Conservation (phyloP, 208 protist genomes). For the Novymonas esmeraldas region DNA sequence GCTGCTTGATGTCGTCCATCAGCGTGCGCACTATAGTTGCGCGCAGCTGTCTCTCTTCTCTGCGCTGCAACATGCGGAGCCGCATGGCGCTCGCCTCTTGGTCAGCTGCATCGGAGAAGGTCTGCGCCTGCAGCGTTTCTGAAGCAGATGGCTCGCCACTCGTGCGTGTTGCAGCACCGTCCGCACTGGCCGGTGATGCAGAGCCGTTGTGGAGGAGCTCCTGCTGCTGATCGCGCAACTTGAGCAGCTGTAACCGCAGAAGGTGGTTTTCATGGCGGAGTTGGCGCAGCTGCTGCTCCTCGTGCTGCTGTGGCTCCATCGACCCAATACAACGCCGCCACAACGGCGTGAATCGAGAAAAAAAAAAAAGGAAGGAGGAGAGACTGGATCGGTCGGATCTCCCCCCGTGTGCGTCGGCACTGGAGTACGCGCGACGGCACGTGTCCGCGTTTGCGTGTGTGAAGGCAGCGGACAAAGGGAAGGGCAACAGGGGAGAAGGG, state of each 20-base stretch:
- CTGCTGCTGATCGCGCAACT: slow-evolving; percentile 43
- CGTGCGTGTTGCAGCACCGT: too few species aligned
- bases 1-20: slow-evolving; percentile 32
- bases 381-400: too few species aligned
- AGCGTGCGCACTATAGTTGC: slow-evolving; percentile 35
- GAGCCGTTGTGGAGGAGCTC: not conserved
- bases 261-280: slow-evolving; percentile 57
- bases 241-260: slow-evolving; percentile 46
- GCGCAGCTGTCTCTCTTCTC: slow-evolving; percentile 45
- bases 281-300: slow-evolving; percentile 17
- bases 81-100: slow-evolving; percentile 31
- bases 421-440: too few species aligned
- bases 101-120: not conserved
- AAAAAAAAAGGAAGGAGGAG: not conserved
- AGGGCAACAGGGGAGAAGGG: too few species aligned
- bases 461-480: too few species aligned
- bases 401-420: too few species aligned
- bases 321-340: not conserved
- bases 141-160: too few species aligned
- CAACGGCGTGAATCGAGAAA: too few species aligned
- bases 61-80: slow-evolving; percentile 47
- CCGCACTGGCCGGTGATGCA: too few species aligned
- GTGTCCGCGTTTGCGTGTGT: too few species aligned
- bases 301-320: not conserved
- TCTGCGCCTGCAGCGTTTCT: too few species aligned